Conservation (phyloP, 306 rosid genomes). For the Acacia crassicarpa region DNA sequence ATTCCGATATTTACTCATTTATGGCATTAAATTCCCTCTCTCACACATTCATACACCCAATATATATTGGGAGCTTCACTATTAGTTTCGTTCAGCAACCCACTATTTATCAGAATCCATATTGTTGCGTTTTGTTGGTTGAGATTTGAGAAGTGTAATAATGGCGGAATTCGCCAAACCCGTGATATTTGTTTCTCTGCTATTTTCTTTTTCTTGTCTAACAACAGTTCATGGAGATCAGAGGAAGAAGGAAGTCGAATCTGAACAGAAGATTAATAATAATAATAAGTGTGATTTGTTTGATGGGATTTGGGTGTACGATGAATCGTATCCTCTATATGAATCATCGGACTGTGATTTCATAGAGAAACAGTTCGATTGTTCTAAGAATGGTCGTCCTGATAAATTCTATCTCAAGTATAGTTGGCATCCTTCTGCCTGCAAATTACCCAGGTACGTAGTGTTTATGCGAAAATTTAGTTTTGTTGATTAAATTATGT, state of each 20-base stretch:
- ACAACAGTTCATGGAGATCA: constrained; percentile 18
- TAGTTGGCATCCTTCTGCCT: constrained; percentile 71
- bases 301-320: constrained; percentile 63
- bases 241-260: background rate
- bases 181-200: background rate
- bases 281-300: constrained; percentile 53
- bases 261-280: too few species aligned
- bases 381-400: constrained; percentile 64
- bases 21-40: background rate
- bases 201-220: background rate
- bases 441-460: constrained; percentile 68
- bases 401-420: constrained; percentile 62
- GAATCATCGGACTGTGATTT: constrained; percentile 56
- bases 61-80: background rate
- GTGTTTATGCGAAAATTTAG: background rate
- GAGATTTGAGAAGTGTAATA: background rate
- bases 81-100: background rate
- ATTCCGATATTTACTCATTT: background rate
- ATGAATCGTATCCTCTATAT: constrained; percentile 62
- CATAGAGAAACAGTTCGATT: constrained; percentile 58
- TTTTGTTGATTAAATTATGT: too few species aligned
- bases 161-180: constrained; percentile 36
- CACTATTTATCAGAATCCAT: background rate
- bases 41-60: background rate
- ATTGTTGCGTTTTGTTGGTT: background rate